Percentiles rank a stretch among this genome's conserved stretches.
These are phyloP conservation scores for Kuraishia molischiana DNA, from an alignment of 805 yeast genomes.

Conservation along the genomic window DNA sequence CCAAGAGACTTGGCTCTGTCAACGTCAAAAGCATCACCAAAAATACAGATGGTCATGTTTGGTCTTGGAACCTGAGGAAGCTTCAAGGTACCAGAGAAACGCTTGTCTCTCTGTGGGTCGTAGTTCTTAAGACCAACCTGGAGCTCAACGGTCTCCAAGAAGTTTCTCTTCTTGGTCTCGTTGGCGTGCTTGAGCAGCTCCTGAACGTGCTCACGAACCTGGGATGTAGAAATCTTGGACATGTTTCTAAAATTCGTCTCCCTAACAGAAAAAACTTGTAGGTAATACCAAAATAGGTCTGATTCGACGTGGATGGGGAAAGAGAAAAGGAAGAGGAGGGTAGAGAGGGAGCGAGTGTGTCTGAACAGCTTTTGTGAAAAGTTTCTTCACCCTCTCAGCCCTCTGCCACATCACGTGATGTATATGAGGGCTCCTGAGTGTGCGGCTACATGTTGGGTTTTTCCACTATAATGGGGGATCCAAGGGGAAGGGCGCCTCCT, in stretches of 20 bases:
- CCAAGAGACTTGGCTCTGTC: conserved; percentile 99
- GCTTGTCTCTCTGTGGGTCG: conserved; percentile 99
- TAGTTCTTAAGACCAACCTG: conserved; percentile 99
- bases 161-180: conserved; percentile 99
- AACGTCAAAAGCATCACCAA: conserved; percentile 99
- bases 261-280: conserved; percentile 50
- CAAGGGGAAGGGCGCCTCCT: too few species aligned
- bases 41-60: conserved; percentile 99
- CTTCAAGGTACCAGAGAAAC: conserved; percentile 99
- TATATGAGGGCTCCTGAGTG: background rate
- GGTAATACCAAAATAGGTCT: conserved; percentile 27
- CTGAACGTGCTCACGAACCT: conserved; percentile 95
- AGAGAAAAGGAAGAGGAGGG: too few species aligned
- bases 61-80: conserved; percentile 99
- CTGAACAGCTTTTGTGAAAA: too few species aligned
- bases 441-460: too few species aligned
- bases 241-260: conserved; percentile 57
- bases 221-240: conserved; percentile 87
- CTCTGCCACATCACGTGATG: background rate
- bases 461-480: too few species aligned
- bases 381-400: background rate
- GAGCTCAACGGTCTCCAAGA: conserved; percentile 98
- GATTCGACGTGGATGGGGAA: conserved; percentile 37
- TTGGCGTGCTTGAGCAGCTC: conserved; percentile 82
- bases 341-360: too few species aligned